Conservation (phyloP, 306 rosid genomes). For the Quercus bicolor region DNA sequence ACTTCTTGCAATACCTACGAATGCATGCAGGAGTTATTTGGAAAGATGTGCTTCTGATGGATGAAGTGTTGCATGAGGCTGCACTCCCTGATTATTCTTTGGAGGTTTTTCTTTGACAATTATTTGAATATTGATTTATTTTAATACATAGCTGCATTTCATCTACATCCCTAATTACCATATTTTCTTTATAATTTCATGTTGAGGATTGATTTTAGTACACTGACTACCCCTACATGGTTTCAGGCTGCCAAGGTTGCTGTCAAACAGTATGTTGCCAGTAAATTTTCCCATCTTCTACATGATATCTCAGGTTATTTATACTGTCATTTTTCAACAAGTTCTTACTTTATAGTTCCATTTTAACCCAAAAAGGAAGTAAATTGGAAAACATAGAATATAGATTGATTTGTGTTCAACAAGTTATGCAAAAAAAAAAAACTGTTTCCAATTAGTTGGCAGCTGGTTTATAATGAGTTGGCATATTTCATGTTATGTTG, state of each 20-base stretch:
- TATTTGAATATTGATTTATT: conserved; percentile 12
- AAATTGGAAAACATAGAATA: background rate
- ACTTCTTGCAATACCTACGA: conserved; percentile 15
- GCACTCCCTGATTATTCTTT: conserved; percentile 55
- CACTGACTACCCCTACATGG: conserved; percentile 12
- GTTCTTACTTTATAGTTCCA: conserved; percentile 18
- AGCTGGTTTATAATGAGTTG: conserved; percentile 1
- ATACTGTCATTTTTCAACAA: conserved; percentile 16
- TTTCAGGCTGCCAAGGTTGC: conserved; percentile 60
- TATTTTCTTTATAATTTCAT: conserved; percentile 10
- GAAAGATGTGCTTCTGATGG: conserved; percentile 67
- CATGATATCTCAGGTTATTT: conserved; percentile 59
- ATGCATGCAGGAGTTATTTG: conserved; percentile 54
- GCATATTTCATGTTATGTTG: background rate
- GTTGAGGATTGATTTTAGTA: conserved; percentile 12
- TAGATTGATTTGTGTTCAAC: no score
- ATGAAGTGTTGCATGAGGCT: conserved; percentile 69
- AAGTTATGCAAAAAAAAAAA: background rate
- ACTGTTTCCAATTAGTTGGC: conserved; percentile 1
- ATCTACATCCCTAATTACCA: background rate
- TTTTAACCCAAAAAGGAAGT: conserved; percentile 14
- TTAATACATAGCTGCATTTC: conserved; percentile 9
- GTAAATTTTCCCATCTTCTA: conserved; percentile 63
- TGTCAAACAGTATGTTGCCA: conserved; percentile 43
- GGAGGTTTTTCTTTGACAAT: conserved; percentile 47